Evolutionary conservation across 179 eudicot species (phyloP).

Genomic region (Patellifolia procumbens): DNA sequence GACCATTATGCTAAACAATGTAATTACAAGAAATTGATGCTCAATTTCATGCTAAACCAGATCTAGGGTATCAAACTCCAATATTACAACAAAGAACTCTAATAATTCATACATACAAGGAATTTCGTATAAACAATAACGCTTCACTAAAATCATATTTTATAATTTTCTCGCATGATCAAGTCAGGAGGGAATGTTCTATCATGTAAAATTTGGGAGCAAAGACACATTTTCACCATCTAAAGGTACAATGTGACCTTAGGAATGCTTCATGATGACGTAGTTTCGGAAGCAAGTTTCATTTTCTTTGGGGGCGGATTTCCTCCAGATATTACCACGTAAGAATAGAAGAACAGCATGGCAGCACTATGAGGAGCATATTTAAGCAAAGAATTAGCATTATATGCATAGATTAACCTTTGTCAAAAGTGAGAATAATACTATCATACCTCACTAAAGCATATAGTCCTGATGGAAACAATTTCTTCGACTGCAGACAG

Average conservation of each 20-base stretch:
- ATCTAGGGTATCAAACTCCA: neutral
- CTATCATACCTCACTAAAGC: conserved; percentile 56
- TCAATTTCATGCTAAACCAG: neutral
- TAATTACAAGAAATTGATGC: neutral
- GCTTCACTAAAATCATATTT: conserved; percentile 6
- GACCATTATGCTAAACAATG: neutral
- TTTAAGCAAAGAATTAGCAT: conserved; percentile 18
- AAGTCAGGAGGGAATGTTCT: conserved; percentile 11
- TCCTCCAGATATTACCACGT: conserved; percentile 83
- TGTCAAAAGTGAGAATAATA: neutral
- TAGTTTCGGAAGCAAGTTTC: conserved; percentile 39
- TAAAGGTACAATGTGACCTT: conserved; percentile 26
- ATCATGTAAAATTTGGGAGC: neutral
- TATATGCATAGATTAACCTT: neutral
- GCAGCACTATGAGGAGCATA: conserved; percentile 53
- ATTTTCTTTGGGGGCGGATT: conserved; percentile 85
- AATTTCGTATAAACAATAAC: neutral
- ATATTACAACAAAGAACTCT: neutral
- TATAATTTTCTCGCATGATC: conserved; percentile 15
- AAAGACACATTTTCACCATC: conserved; percentile 3
- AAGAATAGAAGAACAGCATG: conserved; percentile 77
- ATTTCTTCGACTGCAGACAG: conserved; percentile 59
- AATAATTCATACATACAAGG: conserved; percentile 1
- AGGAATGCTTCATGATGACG: conserved; percentile 34
- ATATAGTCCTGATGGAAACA: conserved; percentile 68